A percentile compares a stretch with the other conserved stretches of the same genome.
phyloP scores from a whole-genome alignment of 1,139 yeast species.

The Scheffersomyces cryptocercus region DNA sequence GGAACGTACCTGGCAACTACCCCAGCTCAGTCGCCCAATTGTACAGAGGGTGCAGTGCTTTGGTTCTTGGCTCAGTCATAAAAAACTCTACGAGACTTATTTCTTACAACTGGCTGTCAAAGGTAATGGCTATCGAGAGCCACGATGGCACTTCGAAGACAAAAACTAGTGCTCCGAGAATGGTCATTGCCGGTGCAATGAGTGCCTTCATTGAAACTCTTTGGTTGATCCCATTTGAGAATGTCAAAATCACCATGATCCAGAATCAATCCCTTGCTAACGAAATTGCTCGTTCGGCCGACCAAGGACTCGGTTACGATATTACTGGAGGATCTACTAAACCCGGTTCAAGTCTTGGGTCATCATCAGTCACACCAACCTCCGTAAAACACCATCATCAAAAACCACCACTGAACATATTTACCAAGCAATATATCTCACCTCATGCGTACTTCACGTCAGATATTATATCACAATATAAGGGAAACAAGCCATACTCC shows the following conservation, averaged over 20 bases:
- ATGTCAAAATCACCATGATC: conserved; percentile 81
- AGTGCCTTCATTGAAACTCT: conserved; percentile 82
- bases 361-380: conserved; percentile 2
- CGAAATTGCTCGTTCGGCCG: conserved; percentile 29
- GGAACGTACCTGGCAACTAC: conserved; percentile 38
- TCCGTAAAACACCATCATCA: conserved; percentile 21
- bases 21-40: conserved; percentile 44
- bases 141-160: conserved; percentile 32
- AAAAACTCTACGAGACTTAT: conserved; percentile 75
- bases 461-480: conserved; percentile 33
- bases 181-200: conserved; percentile 82
- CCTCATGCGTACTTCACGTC: conserved; percentile 46
- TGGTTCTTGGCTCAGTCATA: conserved; percentile 72
- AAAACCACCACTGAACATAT: conserved; percentile 24
- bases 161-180: conserved; percentile 66
- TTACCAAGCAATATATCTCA: conserved; percentile 40
- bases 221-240: conserved; percentile 89
- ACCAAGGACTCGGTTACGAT: conserved; percentile 21
- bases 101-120: conserved; percentile 74
- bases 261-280: conserved; percentile 54
- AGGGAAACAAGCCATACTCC: conserved; percentile 23
- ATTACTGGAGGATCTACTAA: conserved; percentile 16
- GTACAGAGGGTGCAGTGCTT: conserved; percentile 76
- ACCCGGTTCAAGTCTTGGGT: conserved; percentile 2
- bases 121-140: conserved; percentile 65